Evolutionary conservation across 805 yeast genomes (phyloP), one percentile per base, ranked within the genome.

Genomic region (Grigorovia humatica): DNA sequence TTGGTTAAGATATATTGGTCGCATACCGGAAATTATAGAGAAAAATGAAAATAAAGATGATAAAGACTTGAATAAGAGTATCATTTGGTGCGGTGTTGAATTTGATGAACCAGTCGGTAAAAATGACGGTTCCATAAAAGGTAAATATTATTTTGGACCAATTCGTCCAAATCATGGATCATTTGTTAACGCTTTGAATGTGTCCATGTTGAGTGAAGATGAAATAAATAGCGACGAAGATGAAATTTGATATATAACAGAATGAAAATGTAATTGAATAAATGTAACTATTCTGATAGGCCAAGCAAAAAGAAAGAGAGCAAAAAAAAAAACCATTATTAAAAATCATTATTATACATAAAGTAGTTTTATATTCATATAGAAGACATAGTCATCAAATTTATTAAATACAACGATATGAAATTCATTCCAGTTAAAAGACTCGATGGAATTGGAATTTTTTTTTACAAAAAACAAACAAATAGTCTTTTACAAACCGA

Each of bases 21-120:
- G 67, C 43, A 79, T 91, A 1, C 73, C 79, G 0, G 80, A 76
- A 43, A 77, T 89, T 47, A 63, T 64, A 13, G 55, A 57, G 27
- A 75, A 73, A 2, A 76, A 23, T 23, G 27, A 23, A 4, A 23
- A 23, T 23, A 23, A 23, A 23, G 27, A 23, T 23, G 6, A 23
- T 23, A 23, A 23, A 23, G 27, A 23, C 6, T 23, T 23, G 27
- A 23, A 23, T 23, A 23, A 6, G 27, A 23, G 27, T 23, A 23
- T 71, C 18, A 57, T 68, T 1, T 91, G 97, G 96, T 76, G 86
- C 32, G 98, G 97, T 0, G 77, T 91, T 3, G 86, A 83, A 58
- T 81, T 89, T 51, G 93, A 86, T 58, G 88, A 85, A 57, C 91
- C 97, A 0, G 76, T 78, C 8, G 98, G 98, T 5, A 88, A 85